These are phyloP conservation scores for Aspergillus floridensis DNA, from an alignment of 2,329 filamentous ascomycete genomes.

Conservation along the genomic window DNA sequence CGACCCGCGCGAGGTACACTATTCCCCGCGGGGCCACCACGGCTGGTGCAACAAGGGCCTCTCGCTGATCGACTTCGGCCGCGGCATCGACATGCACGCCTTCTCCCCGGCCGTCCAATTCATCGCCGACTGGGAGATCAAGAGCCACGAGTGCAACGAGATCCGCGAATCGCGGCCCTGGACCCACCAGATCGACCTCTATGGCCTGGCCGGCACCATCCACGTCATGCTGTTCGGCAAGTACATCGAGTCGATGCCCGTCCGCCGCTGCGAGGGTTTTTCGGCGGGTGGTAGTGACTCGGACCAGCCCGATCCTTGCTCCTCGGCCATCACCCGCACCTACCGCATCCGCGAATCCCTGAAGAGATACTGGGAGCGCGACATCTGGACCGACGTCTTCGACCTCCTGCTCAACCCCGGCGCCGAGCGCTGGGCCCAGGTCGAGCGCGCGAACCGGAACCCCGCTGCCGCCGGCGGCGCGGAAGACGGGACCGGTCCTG, in stretches of 20 bases:
- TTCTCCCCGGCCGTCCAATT: slow-evolving; percentile 79
- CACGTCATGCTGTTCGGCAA: slow-evolving; percentile 90
- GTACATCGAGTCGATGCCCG: slow-evolving; percentile 76
- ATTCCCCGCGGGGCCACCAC: slow-evolving; percentile 67
- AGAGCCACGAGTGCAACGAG: slow-evolving; percentile 84
- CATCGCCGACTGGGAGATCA: slow-evolving; percentile 92
- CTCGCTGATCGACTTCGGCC: slow-evolving; percentile 88
- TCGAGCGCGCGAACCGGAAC: slow-evolving; percentile 48
- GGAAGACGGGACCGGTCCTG: too few relatives aligned
- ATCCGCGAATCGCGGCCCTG: slow-evolving; percentile 91
- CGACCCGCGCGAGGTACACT: slow-evolving; percentile 51
- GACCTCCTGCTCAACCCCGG: slow-evolving; percentile 79
- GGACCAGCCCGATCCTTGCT: not conserved
- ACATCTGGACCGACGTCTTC: slow-evolving; percentile 82
- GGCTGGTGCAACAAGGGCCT: slow-evolving; percentile 82
- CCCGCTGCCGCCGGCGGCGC: slow-evolving; percentile 1
- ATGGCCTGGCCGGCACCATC: slow-evolving; percentile 83
- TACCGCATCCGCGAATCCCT: slow-evolving; percentile 80
- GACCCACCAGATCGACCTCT: slow-evolving; percentile 97
- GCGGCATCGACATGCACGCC: slow-evolving; percentile 86
- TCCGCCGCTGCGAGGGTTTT: not conserved
- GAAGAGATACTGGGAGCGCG: slow-evolving; percentile 95
- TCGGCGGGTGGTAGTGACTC: too few relatives aligned
- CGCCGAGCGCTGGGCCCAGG: slow-evolving; percentile 56
- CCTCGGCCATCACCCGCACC: slow-evolving; percentile 48